Conservation (phyloP, 148 eudicot genomes). For the Camellia japonica region DNA sequence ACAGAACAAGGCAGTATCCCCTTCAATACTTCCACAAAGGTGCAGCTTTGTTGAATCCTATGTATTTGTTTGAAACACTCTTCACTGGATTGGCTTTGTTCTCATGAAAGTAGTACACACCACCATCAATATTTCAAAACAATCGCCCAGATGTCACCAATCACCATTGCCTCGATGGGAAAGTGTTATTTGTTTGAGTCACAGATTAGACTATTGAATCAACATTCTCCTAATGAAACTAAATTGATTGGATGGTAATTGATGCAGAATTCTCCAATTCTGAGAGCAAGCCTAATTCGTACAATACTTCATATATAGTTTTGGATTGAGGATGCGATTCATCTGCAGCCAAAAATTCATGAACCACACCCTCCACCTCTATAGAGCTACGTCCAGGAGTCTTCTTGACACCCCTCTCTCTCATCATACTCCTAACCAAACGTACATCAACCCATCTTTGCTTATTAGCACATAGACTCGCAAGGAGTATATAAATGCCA, state of each 20-base stretch:
- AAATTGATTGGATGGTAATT: not conserved
- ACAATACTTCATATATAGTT: constrained; percentile 40
- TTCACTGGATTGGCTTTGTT: no score
- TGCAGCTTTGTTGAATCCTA: no score
- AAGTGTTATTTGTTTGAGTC: not conserved
- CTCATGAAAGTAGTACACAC: no score
- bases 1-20: no score
- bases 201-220: not conserved
- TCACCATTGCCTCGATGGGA: no score
- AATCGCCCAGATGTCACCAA: no score
- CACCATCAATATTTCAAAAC: no score
- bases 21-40: no score
- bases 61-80: no score
- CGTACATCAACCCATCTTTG: constrained; percentile 64
- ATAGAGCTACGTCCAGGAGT: constrained; percentile 66
- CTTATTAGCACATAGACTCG: constrained; percentile 49
- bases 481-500: constrained; percentile 60
- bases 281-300: constrained; percentile 27
- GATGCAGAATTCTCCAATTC: constrained; percentile 26
- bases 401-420: constrained; percentile 62
- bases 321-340: constrained; percentile 57
- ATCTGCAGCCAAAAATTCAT: constrained; percentile 62
- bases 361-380: constrained; percentile 61
- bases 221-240: constrained; percentile 7
- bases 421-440: constrained; percentile 58